Evolutionary conservation across 352 stramenopile species (phyloP), one percentile per base, ranked within the genome.

Genomic region (Thraustochytrium striatum): DNA sequence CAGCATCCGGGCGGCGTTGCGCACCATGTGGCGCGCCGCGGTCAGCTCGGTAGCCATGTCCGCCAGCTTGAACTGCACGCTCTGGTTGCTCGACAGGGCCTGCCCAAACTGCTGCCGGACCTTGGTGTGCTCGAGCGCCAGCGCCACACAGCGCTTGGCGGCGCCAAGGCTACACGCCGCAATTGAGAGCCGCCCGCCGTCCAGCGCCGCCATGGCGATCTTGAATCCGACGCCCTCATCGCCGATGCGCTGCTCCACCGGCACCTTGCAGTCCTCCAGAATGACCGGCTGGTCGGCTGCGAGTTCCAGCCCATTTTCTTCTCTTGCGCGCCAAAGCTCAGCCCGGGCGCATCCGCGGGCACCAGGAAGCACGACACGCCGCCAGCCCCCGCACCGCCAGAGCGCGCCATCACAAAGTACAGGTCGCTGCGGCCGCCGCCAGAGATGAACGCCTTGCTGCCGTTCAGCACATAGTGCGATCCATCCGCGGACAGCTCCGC

Each of bases 181-280:
- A 36, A 87, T 87, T 38, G 30, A 72, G 38, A 87, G 41, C 30
- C 84, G 57, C 9, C 84, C 84, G 11, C 84, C 83, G 57, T 87
- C 83, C 13, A 87, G 72, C 35, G 61, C 84, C n/a, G 44, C 33
- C 84, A 87, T 87, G 38, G 84, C 84, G 43, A 86, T 79, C 41
- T 82, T 87, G 61, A 87, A 87, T 2, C 84, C 84, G 16, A 86
- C 32, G n/a, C 84, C 84, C 69, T 88, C 84, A 2, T 81, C 65
- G 25, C 84, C 84, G 11, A 87, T 41, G 7, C 58, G 57, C 50
- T 87, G 83, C 28, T 55, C 25, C n/a, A 62, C 65, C 28, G 84
- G 84, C 21, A 87, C 65, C 21, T 78, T 44, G 5, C 55, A 47
- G 47, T 88, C 78, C 16, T 87, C 84, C 9, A 87, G 84, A 7